Evolutionary conservation across 2,329 filamentous ascomycete species (phyloP), one percentile per base, ranked within the genome.

Genomic region (Microsporum canis): DNA sequence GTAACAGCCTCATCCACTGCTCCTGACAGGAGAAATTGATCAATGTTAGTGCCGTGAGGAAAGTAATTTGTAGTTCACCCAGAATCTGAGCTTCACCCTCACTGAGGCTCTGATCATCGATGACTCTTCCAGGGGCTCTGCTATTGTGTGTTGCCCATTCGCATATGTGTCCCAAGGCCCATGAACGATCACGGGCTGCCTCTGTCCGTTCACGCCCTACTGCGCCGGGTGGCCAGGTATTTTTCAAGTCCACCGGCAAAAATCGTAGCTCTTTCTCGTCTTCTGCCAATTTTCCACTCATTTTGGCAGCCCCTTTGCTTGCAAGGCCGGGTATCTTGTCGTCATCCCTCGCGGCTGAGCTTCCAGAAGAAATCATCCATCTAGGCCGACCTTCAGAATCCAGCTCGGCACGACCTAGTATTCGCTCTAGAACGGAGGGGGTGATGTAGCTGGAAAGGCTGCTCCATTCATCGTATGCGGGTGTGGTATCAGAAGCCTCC

Each of bases 1-100:
- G 72, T 7, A 86, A 71, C 8, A 86, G 65, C 41, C 84, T 73
- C 67, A 83, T 85, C 84, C 84, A 87, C 68, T 86, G 84, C 68
- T 86, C 82, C 2, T 86, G 72, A 66, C 84, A 86, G 1, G 83
- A 85, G 68, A 82, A 85, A 68, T 86, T 87, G 74, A 84, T 84
- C 64, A 86, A 73, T 3, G 82, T 84, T 62, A 86, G 67, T 1
- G 84, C 76, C 80, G 84, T 85, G 7, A 86, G 70, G 66, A 86
- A 86, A 36, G 78, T 78, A 66, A 86, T 84, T 65, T 86, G 82
- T 60, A 86, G 67, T 66, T 86, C 84, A 14, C 82, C 84, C 12
- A 86, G 69, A 1, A 80, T 59, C 47, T 78, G 71, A 5, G 62
- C 60, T 63, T 77, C 75, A 7, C 73, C 72, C 2, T 61, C 56